A percentile compares a stretch with the other conserved stretches of the same genome.
Evolutionary conservation across 108 stramenopile genomes (phyloP).

Genomic region (Pelagomonas calceolata): DNA sequence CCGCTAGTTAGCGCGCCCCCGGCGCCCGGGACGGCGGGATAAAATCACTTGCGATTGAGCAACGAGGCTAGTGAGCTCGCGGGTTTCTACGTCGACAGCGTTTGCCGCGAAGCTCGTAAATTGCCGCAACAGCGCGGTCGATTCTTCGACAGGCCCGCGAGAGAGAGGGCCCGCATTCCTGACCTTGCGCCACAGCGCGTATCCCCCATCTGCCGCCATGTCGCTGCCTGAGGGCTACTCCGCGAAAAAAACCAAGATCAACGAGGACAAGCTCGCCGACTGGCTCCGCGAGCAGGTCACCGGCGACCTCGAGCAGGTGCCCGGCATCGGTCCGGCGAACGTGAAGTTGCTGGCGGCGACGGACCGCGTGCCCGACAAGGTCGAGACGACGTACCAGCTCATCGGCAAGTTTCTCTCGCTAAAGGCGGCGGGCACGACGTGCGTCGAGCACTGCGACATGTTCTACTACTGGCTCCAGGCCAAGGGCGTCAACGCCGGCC

Average conservation of each 20-base stretch:
- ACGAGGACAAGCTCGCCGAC: not conserved
- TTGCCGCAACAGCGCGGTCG: too few relatives aligned
- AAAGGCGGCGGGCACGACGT: constrained; percentile 31
- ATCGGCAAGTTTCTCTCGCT: constrained; percentile 45
- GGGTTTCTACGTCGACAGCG: too few relatives aligned
- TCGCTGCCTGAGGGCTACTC: too few relatives aligned
- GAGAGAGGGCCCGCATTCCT: too few relatives aligned
- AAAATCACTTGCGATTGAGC: too few relatives aligned
- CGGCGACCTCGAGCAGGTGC: constrained; percentile 10
- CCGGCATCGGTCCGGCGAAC: constrained; percentile 22
- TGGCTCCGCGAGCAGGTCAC: not conserved
- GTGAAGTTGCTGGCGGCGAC: constrained; percentile 13
- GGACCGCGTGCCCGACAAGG: constrained; percentile 1
- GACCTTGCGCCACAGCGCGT: too few relatives aligned
- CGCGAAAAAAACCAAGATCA: not conserved
- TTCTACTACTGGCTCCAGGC: constrained; percentile 41
- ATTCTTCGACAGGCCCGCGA: too few relatives aligned
- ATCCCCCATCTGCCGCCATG: too few relatives aligned
- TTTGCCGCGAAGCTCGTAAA: too few relatives aligned
- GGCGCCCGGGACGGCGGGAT: too few relatives aligned
- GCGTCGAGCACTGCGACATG: constrained; percentile 44
- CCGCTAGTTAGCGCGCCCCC: too few relatives aligned
- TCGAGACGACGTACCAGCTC: constrained; percentile 41
- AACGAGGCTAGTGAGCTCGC: too few relatives aligned
- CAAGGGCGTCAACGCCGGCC: constrained; percentile 36